Conservation (phyloP, 495 filamentous ascomycete genomes). For the Barbatosphaeria neglecta region DNA sequence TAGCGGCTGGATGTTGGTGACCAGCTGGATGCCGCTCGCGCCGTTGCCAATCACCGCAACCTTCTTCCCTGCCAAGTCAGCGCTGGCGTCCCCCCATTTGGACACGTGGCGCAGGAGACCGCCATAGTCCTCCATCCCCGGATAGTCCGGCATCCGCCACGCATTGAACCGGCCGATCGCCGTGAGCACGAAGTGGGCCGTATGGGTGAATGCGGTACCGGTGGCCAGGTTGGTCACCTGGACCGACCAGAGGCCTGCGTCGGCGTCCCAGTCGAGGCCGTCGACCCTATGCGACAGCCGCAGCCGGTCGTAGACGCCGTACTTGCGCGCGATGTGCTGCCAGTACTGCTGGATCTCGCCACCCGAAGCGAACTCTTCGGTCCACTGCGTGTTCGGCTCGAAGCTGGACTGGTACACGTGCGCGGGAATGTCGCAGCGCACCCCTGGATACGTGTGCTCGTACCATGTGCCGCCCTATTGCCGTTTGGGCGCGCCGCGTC, state of each 20-base stretch:
- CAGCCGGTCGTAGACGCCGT: constrained; percentile 47
- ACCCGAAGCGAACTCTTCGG: constrained; percentile 50
- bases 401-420: constrained; percentile 62
- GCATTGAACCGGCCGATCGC: constrained; percentile 44
- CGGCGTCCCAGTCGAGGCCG: constrained; percentile 38
- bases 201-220: constrained; percentile 19
- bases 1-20: constrained; percentile 41
- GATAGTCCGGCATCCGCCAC: constrained; percentile 45
- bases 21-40: constrained; percentile 46
- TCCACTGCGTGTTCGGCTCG: constrained; percentile 54
- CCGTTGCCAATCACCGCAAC: constrained; percentile 50
- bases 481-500: too few species aligned
- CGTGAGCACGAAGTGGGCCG: constrained; percentile 40
- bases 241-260: constrained; percentile 38
- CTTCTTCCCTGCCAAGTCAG: constrained; percentile 36
- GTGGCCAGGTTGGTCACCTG: constrained; percentile 17
- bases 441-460: constrained; percentile 60
- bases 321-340: constrained; percentile 46
- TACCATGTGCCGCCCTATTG: constrained; percentile 64
- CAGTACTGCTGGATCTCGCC: constrained; percentile 56
- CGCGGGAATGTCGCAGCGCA: constrained; percentile 58
- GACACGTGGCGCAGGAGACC: constrained; percentile 42
- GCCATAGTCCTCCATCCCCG: constrained; percentile 43
- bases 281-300: constrained; percentile 39
- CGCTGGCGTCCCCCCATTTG: constrained; percentile 38